Evolutionary conservation across 2,329 filamentous ascomycete species (phyloP).

Genomic region (Colletotrichum sp.): DNA sequence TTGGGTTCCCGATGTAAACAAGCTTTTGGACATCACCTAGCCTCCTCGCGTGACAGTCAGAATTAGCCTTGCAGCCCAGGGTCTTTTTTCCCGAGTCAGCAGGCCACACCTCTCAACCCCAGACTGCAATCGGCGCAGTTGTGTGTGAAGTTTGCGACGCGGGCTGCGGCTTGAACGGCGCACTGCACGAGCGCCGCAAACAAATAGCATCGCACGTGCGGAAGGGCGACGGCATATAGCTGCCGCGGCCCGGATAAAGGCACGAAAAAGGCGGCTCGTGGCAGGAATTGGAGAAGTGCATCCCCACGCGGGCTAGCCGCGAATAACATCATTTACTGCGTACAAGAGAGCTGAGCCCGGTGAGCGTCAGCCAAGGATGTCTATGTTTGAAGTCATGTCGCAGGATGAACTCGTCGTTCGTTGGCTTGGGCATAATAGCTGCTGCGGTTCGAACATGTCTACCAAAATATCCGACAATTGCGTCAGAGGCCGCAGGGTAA

Average conservation of each 20-base stretch:
- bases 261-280: background rate
- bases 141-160: background rate
- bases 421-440: background rate
- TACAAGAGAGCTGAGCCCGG: background rate
- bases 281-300: background rate
- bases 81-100: background rate
- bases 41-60: background rate
- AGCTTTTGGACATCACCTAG: constrained; percentile 1
- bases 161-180: background rate
- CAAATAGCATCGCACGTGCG: background rate
- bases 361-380: constrained; percentile 14
- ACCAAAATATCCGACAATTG: background rate
- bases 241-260: background rate
- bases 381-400: constrained; percentile 18
- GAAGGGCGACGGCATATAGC: background rate
- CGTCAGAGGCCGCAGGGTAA: background rate
- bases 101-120: background rate
- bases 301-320: constrained; percentile 1
- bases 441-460: background rate
- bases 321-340: background rate
- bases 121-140: background rate
- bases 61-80: background rate
- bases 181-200: constrained; percentile 7
- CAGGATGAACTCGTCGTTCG: constrained; percentile 13
- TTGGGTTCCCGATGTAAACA: background rate